phyloP scores from a whole-genome alignment of 805 yeast genomes.

The Pichia gijzeniarum region DNA sequence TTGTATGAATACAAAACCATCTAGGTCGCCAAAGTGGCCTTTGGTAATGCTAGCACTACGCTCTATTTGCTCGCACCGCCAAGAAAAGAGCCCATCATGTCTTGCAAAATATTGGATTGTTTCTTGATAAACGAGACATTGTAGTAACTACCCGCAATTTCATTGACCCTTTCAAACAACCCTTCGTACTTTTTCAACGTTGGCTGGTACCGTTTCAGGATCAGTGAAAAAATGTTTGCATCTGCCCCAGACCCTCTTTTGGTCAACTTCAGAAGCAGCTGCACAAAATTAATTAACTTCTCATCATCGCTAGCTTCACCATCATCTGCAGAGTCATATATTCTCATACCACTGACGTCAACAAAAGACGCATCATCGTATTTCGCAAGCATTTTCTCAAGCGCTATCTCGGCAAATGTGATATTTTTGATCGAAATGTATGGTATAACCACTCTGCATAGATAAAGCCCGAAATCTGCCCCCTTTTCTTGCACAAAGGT shows the following conservation, averaged over 20 bases:
- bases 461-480: conserved; percentile 19
- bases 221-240: conserved; percentile 34
- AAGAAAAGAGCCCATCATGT: conserved; percentile 68
- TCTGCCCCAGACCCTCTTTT: conserved; percentile 38
- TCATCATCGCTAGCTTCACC: conserved; percentile 24
- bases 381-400: conserved; percentile 31
- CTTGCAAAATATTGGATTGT: conserved; percentile 54
- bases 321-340: conserved; percentile 28
- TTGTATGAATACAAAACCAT: too few species aligned
- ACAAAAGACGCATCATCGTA: conserved; percentile 21
- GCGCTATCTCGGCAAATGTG: conserved; percentile 47
- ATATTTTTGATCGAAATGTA: conserved; percentile 64
- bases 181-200: conserved; percentile 19
- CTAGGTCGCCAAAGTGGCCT: too few species aligned
- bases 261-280: conserved; percentile 55
- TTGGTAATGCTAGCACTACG: background rate
- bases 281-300: conserved; percentile 60
- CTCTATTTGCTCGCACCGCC: conserved; percentile 25
- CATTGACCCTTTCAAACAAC: conserved; percentile 22
- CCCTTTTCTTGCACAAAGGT: conserved; percentile 32
- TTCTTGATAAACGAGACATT: conserved; percentile 35
- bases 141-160: conserved; percentile 27
- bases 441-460: conserved; percentile 61
- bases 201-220: conserved; percentile 36
- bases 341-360: conserved; percentile 18